These are phyloP conservation scores for Fusarium temperatum DNA, from an alignment of 2,329 filamentous ascomycete species.

Conservation along the genomic window DNA sequence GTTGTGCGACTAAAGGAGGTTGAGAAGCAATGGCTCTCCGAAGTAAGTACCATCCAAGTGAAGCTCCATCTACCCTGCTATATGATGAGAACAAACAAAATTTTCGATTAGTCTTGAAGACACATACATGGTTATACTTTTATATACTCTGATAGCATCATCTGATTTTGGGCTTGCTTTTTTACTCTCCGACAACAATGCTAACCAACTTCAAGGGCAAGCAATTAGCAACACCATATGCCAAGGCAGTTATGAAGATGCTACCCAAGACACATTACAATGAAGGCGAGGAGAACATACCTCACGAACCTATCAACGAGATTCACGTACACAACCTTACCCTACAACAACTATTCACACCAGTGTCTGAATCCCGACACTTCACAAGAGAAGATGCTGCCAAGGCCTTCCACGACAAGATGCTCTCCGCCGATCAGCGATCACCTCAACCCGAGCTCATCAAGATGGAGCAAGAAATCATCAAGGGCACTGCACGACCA, in stretches of 20 bases:
- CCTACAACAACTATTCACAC: slow-evolving; percentile 71
- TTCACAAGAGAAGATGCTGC: slow-evolving; percentile 74
- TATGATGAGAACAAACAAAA: slow-evolving; percentile 73
- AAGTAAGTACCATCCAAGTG: slow-evolving; percentile 67
- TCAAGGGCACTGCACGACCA: slow-evolving; percentile 47
- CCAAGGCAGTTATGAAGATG: slow-evolving; percentile 80
- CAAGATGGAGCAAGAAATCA: slow-evolving; percentile 59
- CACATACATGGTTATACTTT: slow-evolving; percentile 81
- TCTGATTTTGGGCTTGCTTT: slow-evolving; percentile 6
- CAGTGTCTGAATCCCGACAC: slow-evolving; percentile 68
- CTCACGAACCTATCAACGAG: slow-evolving; percentile 71
- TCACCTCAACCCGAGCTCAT: slow-evolving; percentile 72
- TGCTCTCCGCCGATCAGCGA: slow-evolving; percentile 68
- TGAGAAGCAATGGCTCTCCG: slow-evolving; percentile 77
- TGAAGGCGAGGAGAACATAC: slow-evolving; percentile 56
- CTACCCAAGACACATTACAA: slow-evolving; percentile 73
- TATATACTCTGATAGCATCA: slow-evolving; percentile 42
- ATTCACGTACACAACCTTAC: slow-evolving; percentile 69
- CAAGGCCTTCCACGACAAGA: slow-evolving; percentile 67
- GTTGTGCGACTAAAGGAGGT: slow-evolving; percentile 87
- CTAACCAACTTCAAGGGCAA: slow-evolving; percentile 69
- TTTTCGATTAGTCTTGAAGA: slow-evolving; percentile 99
- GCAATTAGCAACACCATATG: slow-evolving; percentile 78
- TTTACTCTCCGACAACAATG: background rate
- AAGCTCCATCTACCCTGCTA: slow-evolving; percentile 5